Percentiles rank a stretch among this genome's conserved stretches.
phyloP scores from a whole-genome alignment of 768 basidiomycete species.

The Boletus tylopilopsis region DNA sequence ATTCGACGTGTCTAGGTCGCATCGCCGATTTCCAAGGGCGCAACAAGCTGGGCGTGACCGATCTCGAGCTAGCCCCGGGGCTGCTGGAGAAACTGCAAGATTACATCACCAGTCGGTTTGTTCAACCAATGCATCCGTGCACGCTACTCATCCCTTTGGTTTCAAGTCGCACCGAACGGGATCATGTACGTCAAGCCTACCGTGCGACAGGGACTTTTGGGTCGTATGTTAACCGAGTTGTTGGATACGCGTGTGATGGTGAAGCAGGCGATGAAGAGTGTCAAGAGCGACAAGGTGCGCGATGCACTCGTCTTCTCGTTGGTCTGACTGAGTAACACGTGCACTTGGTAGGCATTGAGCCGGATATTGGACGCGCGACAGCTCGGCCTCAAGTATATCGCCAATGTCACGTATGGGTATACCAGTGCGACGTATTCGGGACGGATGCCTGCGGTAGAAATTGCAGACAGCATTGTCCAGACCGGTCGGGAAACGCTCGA shows the following conservation, averaged over 20 bases:
- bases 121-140: background rate
- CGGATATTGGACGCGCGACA: constrained; percentile 88
- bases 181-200: constrained; percentile 87
- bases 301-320: background rate
- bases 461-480: constrained; percentile 97
- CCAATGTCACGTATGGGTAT: constrained; percentile 95
- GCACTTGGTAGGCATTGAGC: constrained; percentile 54
- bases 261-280: constrained; percentile 91
- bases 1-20: constrained; percentile 93
- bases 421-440: constrained; percentile 93
- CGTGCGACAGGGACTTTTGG: constrained; percentile 80
- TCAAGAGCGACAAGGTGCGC: constrained; percentile 67
- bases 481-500: constrained; percentile 94
- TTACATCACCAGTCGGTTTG: constrained; percentile 64
- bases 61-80: constrained; percentile 65
- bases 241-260: constrained; percentile 97
- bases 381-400: constrained; percentile 88
- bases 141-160: background rate
- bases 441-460: constrained; percentile 97
- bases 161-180: constrained; percentile 88
- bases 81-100: constrained; percentile 66
- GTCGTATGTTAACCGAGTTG: constrained; percentile 89
- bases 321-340: no score
- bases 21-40: constrained; percentile 81
- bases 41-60: constrained; percentile 83